Evolutionary conservation across 805 yeast genomes (phyloP).

Genomic region (Candida corydali): DNA sequence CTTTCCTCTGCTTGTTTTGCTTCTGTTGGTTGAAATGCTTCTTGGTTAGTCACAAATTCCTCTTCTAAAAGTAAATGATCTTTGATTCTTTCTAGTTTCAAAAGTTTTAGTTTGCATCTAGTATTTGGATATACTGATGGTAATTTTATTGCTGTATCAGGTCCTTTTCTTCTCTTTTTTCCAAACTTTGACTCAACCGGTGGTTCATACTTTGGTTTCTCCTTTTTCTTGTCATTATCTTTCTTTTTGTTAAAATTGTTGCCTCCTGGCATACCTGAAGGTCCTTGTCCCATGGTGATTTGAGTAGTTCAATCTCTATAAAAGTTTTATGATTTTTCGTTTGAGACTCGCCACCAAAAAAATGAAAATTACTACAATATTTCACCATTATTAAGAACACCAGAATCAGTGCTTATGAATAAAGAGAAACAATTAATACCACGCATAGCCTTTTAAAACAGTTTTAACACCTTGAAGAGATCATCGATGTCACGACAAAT

Average conservation of each 20-base stretch:
- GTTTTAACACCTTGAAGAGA: no score
- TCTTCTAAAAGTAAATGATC: constrained; percentile 94
- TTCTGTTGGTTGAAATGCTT: constrained; percentile 91
- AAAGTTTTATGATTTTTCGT: constrained; percentile 1
- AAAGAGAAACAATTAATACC: no score
- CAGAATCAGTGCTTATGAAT: no score
- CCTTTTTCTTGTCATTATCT: constrained; percentile 63
- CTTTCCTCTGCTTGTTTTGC: constrained; percentile 96
- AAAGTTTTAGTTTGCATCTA: constrained; percentile 84
- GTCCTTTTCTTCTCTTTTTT: constrained; percentile 90
- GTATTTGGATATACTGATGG: constrained; percentile 90
- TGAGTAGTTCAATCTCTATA: background rate
- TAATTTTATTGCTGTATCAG: constrained; percentile 76
- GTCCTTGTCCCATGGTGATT: constrained; percentile 47
- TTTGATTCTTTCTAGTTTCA: constrained; percentile 93
- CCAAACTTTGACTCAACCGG: constrained; percentile 95
- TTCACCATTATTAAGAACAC: no score
- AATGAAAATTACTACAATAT: no score
- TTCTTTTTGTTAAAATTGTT: constrained; percentile 47
- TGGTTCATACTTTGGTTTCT: constrained; percentile 97
- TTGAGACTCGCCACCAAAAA: constrained; percentile 2
- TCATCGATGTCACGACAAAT: no score
- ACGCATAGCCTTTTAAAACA: no score
- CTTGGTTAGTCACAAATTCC: constrained; percentile 93
- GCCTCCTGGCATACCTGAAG: constrained; percentile 52